Conservation (phyloP, 352 stramenopile species). For the Peronosclerospora sorghi region DNA sequence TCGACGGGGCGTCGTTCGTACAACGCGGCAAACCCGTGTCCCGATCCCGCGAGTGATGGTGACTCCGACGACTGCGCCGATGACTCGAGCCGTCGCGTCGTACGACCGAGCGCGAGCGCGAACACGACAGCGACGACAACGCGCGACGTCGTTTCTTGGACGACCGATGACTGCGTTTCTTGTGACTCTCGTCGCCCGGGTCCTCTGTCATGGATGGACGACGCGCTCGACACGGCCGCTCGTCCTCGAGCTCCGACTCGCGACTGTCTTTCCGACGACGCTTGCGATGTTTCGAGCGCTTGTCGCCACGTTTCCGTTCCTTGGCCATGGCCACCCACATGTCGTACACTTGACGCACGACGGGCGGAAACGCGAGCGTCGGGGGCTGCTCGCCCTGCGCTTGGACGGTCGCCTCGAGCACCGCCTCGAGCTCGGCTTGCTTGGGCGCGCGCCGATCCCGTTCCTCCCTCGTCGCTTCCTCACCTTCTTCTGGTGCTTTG, state of each 20-base stretch:
- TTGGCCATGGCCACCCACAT: conserved; percentile 29
- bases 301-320: conserved; percentile 22
- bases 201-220: conserved; percentile 14
- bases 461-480: conserved; percentile 25
- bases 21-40: no score
- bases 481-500: conserved; percentile 51
- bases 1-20: no score
- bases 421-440: conserved; percentile 7
- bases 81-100: conserved; percentile 9
- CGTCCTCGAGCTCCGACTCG: conserved; percentile 5
- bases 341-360: conserved; percentile 31
- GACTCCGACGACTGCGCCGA: conserved; percentile 15
- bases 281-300: conserved; percentile 14
- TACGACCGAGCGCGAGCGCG: conserved; percentile 23
- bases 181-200: conserved; percentile 20
- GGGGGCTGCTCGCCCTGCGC: conserved; percentile 8
- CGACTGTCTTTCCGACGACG: conserved; percentile 18
- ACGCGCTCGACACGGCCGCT: conserved; percentile 21
- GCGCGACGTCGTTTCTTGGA: conserved; percentile 15
- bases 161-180: conserved; percentile 14
- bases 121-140: conserved; percentile 27
- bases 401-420: conserved; percentile 18
- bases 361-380: conserved; percentile 20
- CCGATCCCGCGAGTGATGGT: conserved; percentile 15
- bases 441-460: no score